Base-by-base conservation (phyloP, 345 rosid genomes). In the Citrus australasica region DNA sequence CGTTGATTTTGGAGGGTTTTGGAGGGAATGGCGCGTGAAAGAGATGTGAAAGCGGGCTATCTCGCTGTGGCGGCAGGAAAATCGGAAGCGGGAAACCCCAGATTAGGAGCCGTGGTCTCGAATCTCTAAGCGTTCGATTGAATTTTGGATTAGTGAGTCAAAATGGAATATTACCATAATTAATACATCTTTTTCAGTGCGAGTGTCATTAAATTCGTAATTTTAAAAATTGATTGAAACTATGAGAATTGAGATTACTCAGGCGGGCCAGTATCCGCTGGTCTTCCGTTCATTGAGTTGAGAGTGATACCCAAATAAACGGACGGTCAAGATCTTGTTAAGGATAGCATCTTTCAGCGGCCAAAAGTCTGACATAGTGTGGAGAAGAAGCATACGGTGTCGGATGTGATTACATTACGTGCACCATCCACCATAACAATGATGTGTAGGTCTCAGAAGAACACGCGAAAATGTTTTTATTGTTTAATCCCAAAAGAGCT, bases 281-380 rank as follows among this genome's bases (percentile, higher is more conserved):
- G 56, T 53, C 35, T 25, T n/a, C 64, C 28, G 8, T 53, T 56
- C 24, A 76, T 28, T 16, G 22, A 10, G 11, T 10, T 63, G 32
- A 17, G 66, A 67, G 35, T 30, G 32, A 17, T 53, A 56, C 27
- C 40, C n/a, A 16, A 2, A 6, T 4, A 46, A 3, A 46, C 11
- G 1, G 69, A 86, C 78, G 80, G 79, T 48, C 55, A 35, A 35
- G 86, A 80, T 80, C 73, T 71, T 14, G n/a, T 13, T 38, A 9
- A 17, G 6, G 32, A 4, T 73, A 68, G 81, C 77, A 84, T 84
- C 79, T 76, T 24, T 75, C 35, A 73, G 78, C 42, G 63, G 42
- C 79, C 33, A 55, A 74, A 86, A 79, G 80, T 33, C 85, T 83
- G 88, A 80, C 85, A 83, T 83, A 78, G 84, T 87, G 90, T 79